phyloP scores from a whole-genome alignment of 768 basidiomycete species.

The Cystobasidiopsis lactophilus region DNA sequence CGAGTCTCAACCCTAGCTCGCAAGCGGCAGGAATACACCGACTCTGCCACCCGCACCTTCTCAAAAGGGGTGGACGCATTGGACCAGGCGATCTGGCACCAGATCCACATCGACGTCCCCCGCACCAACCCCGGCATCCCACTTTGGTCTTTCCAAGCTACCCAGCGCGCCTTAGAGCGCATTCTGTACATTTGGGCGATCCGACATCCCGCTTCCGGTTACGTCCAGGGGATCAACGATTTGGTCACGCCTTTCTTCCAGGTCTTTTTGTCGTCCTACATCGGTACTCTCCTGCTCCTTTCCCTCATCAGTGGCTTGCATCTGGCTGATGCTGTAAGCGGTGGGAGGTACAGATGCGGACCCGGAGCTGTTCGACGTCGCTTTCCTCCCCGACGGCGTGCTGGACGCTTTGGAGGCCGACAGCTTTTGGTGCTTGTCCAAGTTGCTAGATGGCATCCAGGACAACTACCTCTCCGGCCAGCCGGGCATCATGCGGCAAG shows the following conservation, averaged over 20 bases:
- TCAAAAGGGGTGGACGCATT: conserved; percentile 60
- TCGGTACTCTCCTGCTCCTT: conserved; percentile 35
- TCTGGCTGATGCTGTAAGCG: background rate
- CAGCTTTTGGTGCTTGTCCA: conserved; percentile 92
- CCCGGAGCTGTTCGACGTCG: conserved; percentile 69
- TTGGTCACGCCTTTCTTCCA: conserved; percentile 94
- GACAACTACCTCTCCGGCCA: conserved; percentile 95
- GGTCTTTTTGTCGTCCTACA: conserved; percentile 85
- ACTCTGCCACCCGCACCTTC: conserved; percentile 73
- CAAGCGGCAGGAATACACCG: conserved; percentile 78
- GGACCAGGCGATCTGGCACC: conserved; percentile 97
- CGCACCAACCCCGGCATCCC: conserved; percentile 74
- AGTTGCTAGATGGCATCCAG: conserved; percentile 87
- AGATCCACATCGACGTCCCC: conserved; percentile 95
- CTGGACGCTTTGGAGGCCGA: conserved; percentile 84
- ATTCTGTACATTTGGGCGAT: conserved; percentile 99
- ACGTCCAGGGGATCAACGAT: conserved; percentile 98
- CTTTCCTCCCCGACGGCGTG: conserved; percentile 42
- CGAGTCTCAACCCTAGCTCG: conserved; percentile 55
- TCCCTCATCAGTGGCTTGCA: too few relatives aligned
- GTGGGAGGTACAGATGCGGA: conserved; percentile 43
- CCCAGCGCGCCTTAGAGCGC: conserved; percentile 80
- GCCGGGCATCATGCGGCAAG: conserved; percentile 84
- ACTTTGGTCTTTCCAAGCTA: conserved; percentile 73
- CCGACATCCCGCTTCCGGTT: conserved; percentile 90